phyloP scores from a whole-genome alignment of 768 basidiomycete species.

The Pisolithus microcarpus region DNA sequence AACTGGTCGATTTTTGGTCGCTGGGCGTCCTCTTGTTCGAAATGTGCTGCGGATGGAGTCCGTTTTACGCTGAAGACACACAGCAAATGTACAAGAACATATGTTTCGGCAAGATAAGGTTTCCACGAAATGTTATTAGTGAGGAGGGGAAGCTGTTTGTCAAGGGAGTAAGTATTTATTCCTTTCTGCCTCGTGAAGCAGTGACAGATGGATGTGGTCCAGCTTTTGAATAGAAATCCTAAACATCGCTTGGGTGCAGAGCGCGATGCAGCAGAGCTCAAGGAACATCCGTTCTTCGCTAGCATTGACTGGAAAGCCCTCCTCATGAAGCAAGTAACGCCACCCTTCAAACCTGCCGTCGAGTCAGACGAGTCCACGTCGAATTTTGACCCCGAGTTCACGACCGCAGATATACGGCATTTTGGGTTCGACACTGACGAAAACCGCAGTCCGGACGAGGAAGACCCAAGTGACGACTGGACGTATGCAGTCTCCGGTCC shows the following conservation, averaged over 20 bases:
- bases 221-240: constrained; percentile 99
- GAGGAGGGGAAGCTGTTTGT: constrained; percentile 99
- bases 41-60: constrained; percentile 99
- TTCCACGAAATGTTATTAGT: constrained; percentile 92
- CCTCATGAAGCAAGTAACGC: constrained; percentile 80
- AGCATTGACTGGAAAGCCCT: constrained; percentile 89
- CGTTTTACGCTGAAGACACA: constrained; percentile 98
- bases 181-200: constrained; percentile 7
- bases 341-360: constrained; percentile 96
- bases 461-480: constrained; percentile 65
- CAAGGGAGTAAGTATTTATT: constrained; percentile 73
- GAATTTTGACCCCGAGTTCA: constrained; percentile 99
- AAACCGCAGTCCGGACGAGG: constrained; percentile 39
- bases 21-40: constrained; percentile 94
- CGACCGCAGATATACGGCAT: constrained; percentile 79
- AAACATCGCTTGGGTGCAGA: constrained; percentile 90
- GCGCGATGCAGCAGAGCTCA: constrained; percentile 88
- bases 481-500: constrained; percentile 29
- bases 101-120: constrained; percentile 97
- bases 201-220: constrained; percentile 12
- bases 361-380: constrained; percentile 97
- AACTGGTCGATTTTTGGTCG: constrained; percentile 98
- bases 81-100: constrained; percentile 99
- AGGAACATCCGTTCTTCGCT: constrained; percentile 92
- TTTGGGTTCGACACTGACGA: constrained; percentile 50